phyloP scores from a whole-genome alignment of 192 early-diverging fungal species.

The Nowakowskiella sp. region DNA sequence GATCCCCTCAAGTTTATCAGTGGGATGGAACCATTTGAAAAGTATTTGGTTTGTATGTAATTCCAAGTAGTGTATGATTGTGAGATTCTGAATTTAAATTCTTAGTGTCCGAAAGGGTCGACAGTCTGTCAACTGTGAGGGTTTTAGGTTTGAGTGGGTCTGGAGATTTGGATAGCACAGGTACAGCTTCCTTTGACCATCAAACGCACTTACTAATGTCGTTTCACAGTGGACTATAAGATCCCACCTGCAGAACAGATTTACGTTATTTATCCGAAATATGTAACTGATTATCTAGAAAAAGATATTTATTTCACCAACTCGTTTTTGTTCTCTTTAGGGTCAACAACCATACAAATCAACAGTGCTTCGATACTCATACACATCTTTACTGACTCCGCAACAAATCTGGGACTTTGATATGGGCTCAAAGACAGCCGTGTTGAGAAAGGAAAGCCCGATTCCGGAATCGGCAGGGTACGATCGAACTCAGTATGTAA shows the following conservation, averaged over 20 bases:
- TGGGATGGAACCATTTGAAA: constrained; percentile 17
- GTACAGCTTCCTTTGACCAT: no score
- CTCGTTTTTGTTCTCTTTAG: constrained; percentile 1
- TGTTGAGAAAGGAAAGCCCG: constrained; percentile 22
- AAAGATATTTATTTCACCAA: constrained; percentile 2
- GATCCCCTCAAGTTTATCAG: constrained; percentile 22
- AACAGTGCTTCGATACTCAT: constrained; percentile 22
- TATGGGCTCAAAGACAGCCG: constrained; percentile 1
- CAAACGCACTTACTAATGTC: no score
- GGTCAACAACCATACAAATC: constrained; percentile 20
- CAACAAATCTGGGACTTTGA: constrained; percentile 24
- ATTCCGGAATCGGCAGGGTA: constrained; percentile 17
- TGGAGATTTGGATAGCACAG: no score
- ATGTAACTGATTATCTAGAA: constrained; percentile 1
- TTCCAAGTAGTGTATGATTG: constrained; percentile 19
- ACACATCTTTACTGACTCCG: constrained; percentile 27
- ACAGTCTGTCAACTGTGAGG: no score
- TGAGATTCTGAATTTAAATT: neutral
- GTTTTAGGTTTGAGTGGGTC: no score
- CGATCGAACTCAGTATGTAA: constrained; percentile 20
- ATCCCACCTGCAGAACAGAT: constrained; percentile 1
- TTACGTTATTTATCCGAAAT: neutral
- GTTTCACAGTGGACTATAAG: no score
- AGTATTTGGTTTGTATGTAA: constrained; percentile 10
- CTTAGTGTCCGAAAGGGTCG: neutral